Conservation (phyloP, 306 rosid species). For the Prunus kanzakura region DNA sequence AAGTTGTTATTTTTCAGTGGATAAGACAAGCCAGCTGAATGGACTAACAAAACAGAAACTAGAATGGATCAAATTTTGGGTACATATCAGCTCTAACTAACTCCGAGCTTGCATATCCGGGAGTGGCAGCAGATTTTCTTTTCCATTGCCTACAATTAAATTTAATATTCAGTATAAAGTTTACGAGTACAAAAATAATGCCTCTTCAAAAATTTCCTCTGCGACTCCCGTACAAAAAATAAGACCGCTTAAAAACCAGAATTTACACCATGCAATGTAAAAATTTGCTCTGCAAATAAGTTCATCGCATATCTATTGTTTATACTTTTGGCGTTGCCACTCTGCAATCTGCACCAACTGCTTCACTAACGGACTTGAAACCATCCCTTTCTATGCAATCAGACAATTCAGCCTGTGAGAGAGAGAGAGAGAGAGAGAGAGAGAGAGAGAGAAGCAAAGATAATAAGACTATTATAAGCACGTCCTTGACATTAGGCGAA, state of each 20-base stretch:
- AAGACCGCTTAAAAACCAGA: not conserved
- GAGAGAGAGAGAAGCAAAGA: not conserved
- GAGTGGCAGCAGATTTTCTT: not conserved
- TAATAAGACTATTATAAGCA: not conserved
- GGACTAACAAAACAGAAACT: too few relatives aligned
- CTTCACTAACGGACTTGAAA: constrained; percentile 73
- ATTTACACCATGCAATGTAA: not conserved
- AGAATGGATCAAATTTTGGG: not conserved
- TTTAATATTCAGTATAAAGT: not conserved
- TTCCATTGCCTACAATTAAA: not conserved
- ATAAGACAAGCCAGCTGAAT: not conserved
- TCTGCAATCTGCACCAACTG: constrained; percentile 90
- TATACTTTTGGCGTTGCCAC: not conserved
- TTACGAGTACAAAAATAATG: not conserved
- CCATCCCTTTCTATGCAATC: constrained; percentile 92
- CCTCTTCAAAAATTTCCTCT: not conserved
- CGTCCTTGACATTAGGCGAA: not conserved
- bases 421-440: constrained; percentile 12
- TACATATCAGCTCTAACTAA: not conserved
- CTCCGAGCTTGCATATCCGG: not conserved
- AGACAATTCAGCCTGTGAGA: constrained; percentile 67
- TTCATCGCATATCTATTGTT: not conserved
- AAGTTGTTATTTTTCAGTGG: not conserved
- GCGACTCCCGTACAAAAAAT: not conserved
- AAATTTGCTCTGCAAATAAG: constrained; percentile 2